phyloP scores from a whole-genome alignment of 805 yeast species.

The Metschnikowia lunata region DNA sequence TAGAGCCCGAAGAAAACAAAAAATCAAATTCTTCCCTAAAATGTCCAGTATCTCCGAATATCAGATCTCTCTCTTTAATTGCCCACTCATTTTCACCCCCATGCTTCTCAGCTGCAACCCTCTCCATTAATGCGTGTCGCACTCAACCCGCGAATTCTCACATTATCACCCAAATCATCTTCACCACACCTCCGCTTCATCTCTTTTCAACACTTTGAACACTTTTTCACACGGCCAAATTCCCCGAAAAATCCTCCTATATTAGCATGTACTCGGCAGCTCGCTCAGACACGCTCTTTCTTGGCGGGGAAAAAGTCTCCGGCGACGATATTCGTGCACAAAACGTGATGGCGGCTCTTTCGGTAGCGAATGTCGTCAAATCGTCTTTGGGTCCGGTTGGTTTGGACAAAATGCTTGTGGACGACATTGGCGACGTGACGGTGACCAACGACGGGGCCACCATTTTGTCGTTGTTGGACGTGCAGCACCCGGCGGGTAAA shows the following conservation, averaged over 20 bases:
- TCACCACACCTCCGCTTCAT: background rate
- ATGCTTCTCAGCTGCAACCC: no score
- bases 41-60: no score
- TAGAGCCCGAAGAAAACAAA: no score
- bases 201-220: background rate
- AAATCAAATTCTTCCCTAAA: no score
- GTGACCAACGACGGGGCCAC: constrained; percentile 99
- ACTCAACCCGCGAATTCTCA: no score
- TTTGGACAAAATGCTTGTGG: constrained; percentile 95
- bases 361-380: constrained; percentile 79
- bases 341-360: constrained; percentile 89
- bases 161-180: no score
- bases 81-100: no score
- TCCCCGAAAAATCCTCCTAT: background rate
- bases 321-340: constrained; percentile 97
- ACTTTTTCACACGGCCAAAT: background rate
- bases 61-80: no score
- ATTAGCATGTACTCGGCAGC: constrained; percentile 61
- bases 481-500: constrained; percentile 98
- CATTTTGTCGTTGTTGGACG: constrained; percentile 82
- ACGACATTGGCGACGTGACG: constrained; percentile 97
- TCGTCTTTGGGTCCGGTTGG: constrained; percentile 98
- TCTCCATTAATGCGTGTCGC: no score
- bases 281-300: constrained; percentile 87
- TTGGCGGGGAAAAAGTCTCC: constrained; percentile 92